A percentile compares a stretch with the other conserved stretches of the same genome.
Conservation (phyloP, 1,139 yeast genomes). For the Sugiyamaella paludigena region DNA sequence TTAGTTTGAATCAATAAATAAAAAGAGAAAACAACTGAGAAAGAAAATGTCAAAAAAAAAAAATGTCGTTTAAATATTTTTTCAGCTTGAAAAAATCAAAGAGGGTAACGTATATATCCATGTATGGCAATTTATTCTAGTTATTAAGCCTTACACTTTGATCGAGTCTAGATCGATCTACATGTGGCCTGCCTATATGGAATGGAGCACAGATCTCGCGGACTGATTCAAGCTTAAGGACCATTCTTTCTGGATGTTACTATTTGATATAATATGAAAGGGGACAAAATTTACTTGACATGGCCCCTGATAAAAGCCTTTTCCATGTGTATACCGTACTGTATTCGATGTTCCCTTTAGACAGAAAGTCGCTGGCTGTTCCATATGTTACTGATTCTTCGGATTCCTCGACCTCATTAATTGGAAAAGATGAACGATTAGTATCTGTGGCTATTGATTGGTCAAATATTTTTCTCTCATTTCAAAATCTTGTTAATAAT, state of each 20-base stretch:
- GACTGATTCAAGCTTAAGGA: too few relatives aligned
- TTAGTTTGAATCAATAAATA: background rate
- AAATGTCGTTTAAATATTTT: background rate
- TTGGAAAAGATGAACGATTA: slow-evolving; percentile 4
- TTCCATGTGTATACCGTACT: slow-evolving; percentile 2
- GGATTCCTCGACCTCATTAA: background rate
- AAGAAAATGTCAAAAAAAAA: background rate
- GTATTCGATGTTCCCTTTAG: slow-evolving; percentile 21
- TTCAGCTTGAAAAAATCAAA: too few relatives aligned
- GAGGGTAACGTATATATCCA: too few relatives aligned
- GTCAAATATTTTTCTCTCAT: slow-evolving; percentile 28
- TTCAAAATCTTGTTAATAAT: slow-evolving; percentile 4
- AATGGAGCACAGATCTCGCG: too few relatives aligned
- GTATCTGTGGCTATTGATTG: slow-evolving; percentile 24
- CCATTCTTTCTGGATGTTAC: too few relatives aligned
- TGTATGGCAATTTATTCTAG: too few relatives aligned
- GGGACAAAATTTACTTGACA: too few relatives aligned
- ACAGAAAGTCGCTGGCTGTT: slow-evolving; percentile 24
- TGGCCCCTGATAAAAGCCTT: too few relatives aligned
- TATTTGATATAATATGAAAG: too few relatives aligned
- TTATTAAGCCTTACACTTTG: too few relatives aligned
- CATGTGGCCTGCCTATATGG: too few relatives aligned
- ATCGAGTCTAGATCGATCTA: too few relatives aligned
- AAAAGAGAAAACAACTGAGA: background rate
- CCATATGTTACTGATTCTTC: slow-evolving; percentile 12